Evolutionary conservation across 2,329 filamentous ascomycete species (phyloP).

Genomic region (Fusarium falciforme): DNA sequence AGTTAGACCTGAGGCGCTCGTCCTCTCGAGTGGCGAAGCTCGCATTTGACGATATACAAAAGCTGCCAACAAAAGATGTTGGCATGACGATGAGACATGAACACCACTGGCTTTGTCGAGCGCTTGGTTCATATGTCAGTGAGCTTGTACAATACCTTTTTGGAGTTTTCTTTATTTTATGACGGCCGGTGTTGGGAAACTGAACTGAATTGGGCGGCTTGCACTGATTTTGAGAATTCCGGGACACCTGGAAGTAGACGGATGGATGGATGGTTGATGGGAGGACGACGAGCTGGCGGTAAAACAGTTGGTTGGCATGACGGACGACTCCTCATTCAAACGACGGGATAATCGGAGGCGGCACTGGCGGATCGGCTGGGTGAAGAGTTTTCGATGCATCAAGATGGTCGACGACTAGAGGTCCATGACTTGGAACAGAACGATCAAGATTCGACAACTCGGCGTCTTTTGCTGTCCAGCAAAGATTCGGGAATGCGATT

Average conservation of each 20-base stretch:
- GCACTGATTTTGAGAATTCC: slow-evolving; percentile 35
- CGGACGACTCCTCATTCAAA: neutral
- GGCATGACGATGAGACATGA: slow-evolving; percentile 36
- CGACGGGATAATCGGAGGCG: slow-evolving; percentile 19
- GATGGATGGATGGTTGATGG: slow-evolving; percentile 6
- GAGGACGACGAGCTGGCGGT: slow-evolving; percentile 3
- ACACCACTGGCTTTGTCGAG: slow-evolving; percentile 34
- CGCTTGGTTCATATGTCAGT: slow-evolving; percentile 38
- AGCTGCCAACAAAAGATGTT: slow-evolving; percentile 30
- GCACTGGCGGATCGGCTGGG: slow-evolving; percentile 11
- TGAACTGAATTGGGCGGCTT: slow-evolving; percentile 40
- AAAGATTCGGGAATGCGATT: slow-evolving; percentile 15
- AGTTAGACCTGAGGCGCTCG: slow-evolving; percentile 49
- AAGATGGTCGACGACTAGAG: slow-evolving; percentile 32
- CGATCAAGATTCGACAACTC: slow-evolving; percentile 13
- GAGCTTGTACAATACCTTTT: slow-evolving; percentile 44
- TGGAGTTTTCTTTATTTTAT: slow-evolving; percentile 35
- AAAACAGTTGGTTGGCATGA: neutral
- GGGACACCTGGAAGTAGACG: slow-evolving; percentile 36
- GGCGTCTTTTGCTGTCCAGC: slow-evolving; percentile 14
- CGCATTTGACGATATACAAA: slow-evolving; percentile 37
- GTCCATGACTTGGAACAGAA: slow-evolving; percentile 20
- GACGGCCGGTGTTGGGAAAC: slow-evolving; percentile 42
- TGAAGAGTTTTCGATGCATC: slow-evolving; percentile 23
- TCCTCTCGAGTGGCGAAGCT: slow-evolving; percentile 22